phyloP scores from a whole-genome alignment of 768 basidiomycete genomes.

The Phaeolepiota aurea region DNA sequence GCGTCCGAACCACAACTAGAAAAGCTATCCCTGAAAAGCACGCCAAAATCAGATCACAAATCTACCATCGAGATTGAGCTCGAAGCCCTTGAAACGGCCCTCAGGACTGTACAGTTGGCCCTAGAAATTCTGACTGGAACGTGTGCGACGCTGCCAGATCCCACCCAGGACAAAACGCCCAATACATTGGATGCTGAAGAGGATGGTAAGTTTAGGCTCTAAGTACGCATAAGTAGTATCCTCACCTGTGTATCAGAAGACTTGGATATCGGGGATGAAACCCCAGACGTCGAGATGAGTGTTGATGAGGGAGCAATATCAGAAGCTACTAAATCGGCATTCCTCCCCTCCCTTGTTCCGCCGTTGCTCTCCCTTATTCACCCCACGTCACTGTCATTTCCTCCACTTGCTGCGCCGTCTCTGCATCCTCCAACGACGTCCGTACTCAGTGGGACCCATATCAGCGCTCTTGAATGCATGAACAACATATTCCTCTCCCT shows the following conservation, averaged over 20 bases:
- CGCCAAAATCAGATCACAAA: slow-evolving; percentile 73
- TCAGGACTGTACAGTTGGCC: slow-evolving; percentile 74
- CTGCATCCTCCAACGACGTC: slow-evolving; percentile 86
- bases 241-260: slow-evolving; percentile 5
- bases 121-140: slow-evolving; percentile 81
- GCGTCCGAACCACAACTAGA: slow-evolving; percentile 42
- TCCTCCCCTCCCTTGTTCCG: slow-evolving; percentile 54
- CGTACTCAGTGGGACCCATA: slow-evolving; percentile 73
- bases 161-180: slow-evolving; percentile 33
- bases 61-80: slow-evolving; percentile 61
- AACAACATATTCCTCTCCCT: slow-evolving; percentile 84
- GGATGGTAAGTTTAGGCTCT: slow-evolving; percentile 17
- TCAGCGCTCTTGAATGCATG: slow-evolving; percentile 81
- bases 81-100: slow-evolving; percentile 58
- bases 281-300: slow-evolving; percentile 32
- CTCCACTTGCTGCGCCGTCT: slow-evolving; percentile 59
- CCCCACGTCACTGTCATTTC: slow-evolving; percentile 77
- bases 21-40: slow-evolving; percentile 51
- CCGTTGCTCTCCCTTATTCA: slow-evolving; percentile 64
- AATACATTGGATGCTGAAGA: slow-evolving; percentile 30
- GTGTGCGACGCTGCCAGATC: slow-evolving; percentile 85
- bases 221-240: neutral
- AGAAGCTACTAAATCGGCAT: slow-evolving; percentile 23
- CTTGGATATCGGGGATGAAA: slow-evolving; percentile 13
- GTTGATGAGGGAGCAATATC: slow-evolving; percentile 29